These are phyloP conservation scores for Trichophyton benhamiae DNA, from an alignment of 2,329 filamentous ascomycete genomes.

Conservation along the genomic window DNA sequence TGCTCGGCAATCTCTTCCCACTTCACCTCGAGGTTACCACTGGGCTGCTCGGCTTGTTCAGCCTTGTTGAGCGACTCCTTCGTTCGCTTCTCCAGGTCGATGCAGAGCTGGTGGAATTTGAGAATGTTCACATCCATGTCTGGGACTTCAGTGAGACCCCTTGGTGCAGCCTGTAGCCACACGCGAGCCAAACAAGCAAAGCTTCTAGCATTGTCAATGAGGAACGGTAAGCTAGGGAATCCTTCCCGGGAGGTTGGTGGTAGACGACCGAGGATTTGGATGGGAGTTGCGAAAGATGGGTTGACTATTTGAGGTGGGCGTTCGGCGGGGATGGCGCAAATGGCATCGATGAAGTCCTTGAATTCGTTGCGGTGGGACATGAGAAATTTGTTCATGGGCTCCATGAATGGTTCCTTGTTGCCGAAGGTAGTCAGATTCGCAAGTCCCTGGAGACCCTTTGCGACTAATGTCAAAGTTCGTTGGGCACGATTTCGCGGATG, in stretches of 20 bases:
- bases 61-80: constrained; percentile 36
- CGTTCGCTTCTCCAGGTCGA: constrained; percentile 32
- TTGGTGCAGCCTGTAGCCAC: constrained; percentile 33
- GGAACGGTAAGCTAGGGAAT: constrained; percentile 81
- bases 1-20: constrained; percentile 40
- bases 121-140: constrained; percentile 28
- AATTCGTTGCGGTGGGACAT: constrained; percentile 63
- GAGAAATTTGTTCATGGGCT: constrained; percentile 89
- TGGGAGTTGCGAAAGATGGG: constrained; percentile 81
- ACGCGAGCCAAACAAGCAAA: constrained; percentile 67
- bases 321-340: constrained; percentile 71
- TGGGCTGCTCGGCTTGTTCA: constrained; percentile 38
- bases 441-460: constrained; percentile 81
- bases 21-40: constrained; percentile 34
- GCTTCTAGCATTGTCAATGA: constrained; percentile 78
- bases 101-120: constrained; percentile 34
- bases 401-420: constrained; percentile 97
- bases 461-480: constrained; percentile 78
- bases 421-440: constrained; percentile 86
- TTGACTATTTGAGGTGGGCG: constrained; percentile 53
- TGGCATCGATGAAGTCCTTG: constrained; percentile 73
- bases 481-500: constrained; percentile 73
- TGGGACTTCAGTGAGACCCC: constrained; percentile 28
- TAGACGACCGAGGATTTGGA: constrained; percentile 74
- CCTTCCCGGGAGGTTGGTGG: constrained; percentile 74